A percentile compares a stretch with the other conserved stretches of the same genome.
Evolutionary conservation across 495 filamentous ascomycete genomes (phyloP).

Genomic region (Penicillium macrosclerotiorum): DNA sequence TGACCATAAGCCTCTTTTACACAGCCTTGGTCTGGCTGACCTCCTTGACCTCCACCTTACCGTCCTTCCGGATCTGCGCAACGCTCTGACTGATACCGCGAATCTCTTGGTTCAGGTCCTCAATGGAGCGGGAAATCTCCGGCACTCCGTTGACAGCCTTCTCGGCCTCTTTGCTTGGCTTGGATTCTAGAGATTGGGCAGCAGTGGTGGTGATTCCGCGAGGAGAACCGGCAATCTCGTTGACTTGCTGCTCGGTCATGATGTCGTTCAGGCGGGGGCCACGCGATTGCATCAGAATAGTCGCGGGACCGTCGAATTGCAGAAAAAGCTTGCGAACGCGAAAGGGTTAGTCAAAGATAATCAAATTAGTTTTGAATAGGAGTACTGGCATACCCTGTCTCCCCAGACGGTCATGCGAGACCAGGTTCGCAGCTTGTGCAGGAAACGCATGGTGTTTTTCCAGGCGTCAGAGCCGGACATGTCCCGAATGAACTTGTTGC

Average conservation of each 20-base stretch:
- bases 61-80: constrained; percentile 61
- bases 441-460: constrained; percentile 56
- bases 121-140: constrained; percentile 32
- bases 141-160: constrained; percentile 21
- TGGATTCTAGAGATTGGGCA: constrained; percentile 20
- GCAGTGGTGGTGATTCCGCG: constrained; percentile 52
- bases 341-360: constrained; percentile 4
- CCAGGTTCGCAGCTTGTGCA: constrained; percentile 70
- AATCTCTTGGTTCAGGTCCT: constrained; percentile 33
- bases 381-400: constrained; percentile 58
- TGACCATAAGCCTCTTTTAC: constrained; percentile 1
- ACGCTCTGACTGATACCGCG: constrained; percentile 43
- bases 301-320: constrained; percentile 81
- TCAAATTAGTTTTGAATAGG: not conserved
- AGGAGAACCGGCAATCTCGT: constrained; percentile 75
- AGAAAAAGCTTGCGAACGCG: constrained; percentile 64
- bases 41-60: constrained; percentile 69
- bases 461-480: constrained; percentile 69
- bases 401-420: constrained; percentile 85
- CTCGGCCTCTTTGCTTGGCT: constrained; percentile 17
- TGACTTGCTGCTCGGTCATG: constrained; percentile 70
- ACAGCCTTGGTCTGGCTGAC: constrained; percentile 30
- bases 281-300: constrained; percentile 80
- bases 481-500: constrained; percentile 66
- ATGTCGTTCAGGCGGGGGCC: constrained; percentile 73